Evolutionary conservation across 1,284 basidiomycete species (phyloP), one percentile per base, ranked within the genome.

Genomic region (Peniophora sp.): DNA sequence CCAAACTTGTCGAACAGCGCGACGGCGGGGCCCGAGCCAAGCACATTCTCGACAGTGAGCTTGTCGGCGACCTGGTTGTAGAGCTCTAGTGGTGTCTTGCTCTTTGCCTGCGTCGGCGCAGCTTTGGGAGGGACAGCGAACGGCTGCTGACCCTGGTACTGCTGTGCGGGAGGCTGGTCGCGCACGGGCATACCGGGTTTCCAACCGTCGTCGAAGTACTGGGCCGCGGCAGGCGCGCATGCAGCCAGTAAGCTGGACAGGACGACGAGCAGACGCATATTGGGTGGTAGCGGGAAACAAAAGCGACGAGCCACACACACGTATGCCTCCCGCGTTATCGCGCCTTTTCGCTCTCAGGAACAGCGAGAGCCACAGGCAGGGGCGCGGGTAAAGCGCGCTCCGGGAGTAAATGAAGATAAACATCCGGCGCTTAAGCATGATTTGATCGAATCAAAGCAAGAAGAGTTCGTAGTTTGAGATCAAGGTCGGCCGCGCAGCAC

Each of bases 181-280:
- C 70, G 63, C 8, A 70, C 68, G 3, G 77, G 66, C 61, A 89
- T 80, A 27, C 85, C 86, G 2, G 87, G 88, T 34, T 69, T 61
- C 88, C 87, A 89, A n/a, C 87, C 87, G 23, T 72, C 70, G 2
- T 85, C 89, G 64, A 89, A 82, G 64, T 89, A 89, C 55, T 87
- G 81, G 10, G 84, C 85, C 50, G 53, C 67, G 41, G 64, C 72
- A 17, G 72, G 27, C 12, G 27, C 67, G 14, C 63, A 61, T 45
- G 64, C 63, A 49, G 66, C 61, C 16, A 55, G 58, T 50, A 79
- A 62, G 35, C 61, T 64, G 49, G 67, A 59, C 56, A 71, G 60
- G 51, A 65, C 61, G 32, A 58, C 56, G 48, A 62, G 64, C 53
- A 71, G 55, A 69, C 71, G 83, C 84, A 86, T 86, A 64, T 64